Percentiles rank a stretch among this genome's conserved stretches.
Conservation (phyloP, 345 rosid genomes). For the Aethionema arabicum region DNA sequence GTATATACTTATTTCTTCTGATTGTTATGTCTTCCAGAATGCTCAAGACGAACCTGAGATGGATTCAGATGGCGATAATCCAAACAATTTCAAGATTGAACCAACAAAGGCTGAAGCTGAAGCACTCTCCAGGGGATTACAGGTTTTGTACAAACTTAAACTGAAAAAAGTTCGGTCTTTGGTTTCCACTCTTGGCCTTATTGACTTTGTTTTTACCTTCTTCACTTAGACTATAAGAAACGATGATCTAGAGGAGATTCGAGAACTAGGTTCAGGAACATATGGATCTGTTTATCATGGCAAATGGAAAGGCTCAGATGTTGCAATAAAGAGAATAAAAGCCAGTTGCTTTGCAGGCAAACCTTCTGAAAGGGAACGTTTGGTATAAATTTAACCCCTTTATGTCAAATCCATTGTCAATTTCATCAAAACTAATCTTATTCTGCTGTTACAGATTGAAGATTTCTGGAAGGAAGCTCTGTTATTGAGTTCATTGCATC, state of each 20-base stretch:
- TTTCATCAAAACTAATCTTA: background rate
- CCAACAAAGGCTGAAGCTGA: constrained; percentile 94
- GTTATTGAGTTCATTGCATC: constrained; percentile 93
- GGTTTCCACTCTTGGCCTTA: background rate
- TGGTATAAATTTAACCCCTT: constrained; percentile 37
- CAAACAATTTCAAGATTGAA: constrained; percentile 67
- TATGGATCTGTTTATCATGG: constrained; percentile 98
- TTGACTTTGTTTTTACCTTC: constrained; percentile 30
- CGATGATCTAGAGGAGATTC: constrained; percentile 93
- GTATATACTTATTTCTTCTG: constrained; percentile 12
- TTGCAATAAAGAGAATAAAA: constrained; percentile 95
- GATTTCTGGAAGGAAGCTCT: constrained; percentile 99
- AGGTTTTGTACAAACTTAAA: constrained; percentile 45
- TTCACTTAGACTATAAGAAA: constrained; percentile 70
- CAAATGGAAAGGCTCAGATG: constrained; percentile 99
- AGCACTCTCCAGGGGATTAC: constrained; percentile 88
- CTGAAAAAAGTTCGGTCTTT: background rate
- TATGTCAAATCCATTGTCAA: background rate
- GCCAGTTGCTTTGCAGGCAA: constrained; percentile 99
- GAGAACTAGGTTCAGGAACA: constrained; percentile 92
- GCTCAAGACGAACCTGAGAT: constrained; percentile 61
- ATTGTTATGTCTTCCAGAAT: constrained; percentile 47
- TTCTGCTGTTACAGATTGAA: constrained; percentile 61
- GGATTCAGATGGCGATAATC: constrained; percentile 62
- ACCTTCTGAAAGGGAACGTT: constrained; percentile 93